phyloP scores from a whole-genome alignment of 202 grass and related monocot species.

The Setaria italica region DNA sequence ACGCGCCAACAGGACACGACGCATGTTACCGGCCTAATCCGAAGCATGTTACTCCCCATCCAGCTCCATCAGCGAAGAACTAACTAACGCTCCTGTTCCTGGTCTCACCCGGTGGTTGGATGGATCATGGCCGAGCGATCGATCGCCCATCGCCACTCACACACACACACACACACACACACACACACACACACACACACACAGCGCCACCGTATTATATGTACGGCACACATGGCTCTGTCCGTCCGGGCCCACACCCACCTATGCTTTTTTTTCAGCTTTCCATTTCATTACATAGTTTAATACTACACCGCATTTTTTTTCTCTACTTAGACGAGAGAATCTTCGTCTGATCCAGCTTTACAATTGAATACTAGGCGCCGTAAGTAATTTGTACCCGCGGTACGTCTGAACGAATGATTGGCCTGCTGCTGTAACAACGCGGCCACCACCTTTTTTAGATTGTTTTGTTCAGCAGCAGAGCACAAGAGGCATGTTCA shows the following conservation, averaged over 20 bases:
- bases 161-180: too few species aligned
- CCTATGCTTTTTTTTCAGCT: background rate
- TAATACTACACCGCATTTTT: background rate
- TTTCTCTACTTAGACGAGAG: slow-evolving; percentile 15
- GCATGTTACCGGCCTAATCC: slow-evolving; percentile 38
- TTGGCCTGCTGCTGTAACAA: slow-evolving; percentile 36
- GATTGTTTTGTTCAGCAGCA: background rate
- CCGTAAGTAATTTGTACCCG: background rate
- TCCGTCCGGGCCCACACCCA: background rate
- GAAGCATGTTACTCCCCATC: slow-evolving; percentile 43
- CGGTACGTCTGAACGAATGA: slow-evolving; percentile 30
- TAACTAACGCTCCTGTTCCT: background rate
- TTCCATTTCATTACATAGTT: background rate
- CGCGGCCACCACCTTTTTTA: background rate
- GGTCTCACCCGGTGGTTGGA: slow-evolving; percentile 40
- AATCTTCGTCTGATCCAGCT: slow-evolving; percentile 42
- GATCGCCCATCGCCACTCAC: background rate
- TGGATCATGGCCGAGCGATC: background rate
- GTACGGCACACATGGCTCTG: slow-evolving; percentile 31
- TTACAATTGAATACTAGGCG: background rate
- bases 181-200: background rate
- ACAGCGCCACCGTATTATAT: slow-evolving; percentile 13
- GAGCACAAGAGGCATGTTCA: slow-evolving; percentile 40
- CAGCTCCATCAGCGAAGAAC: background rate
- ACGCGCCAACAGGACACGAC: slow-evolving; percentile 29